These are phyloP conservation scores for Dendrobium chrysotoxum DNA, from an alignment of 106 monocot species.

Conservation along the genomic window DNA sequence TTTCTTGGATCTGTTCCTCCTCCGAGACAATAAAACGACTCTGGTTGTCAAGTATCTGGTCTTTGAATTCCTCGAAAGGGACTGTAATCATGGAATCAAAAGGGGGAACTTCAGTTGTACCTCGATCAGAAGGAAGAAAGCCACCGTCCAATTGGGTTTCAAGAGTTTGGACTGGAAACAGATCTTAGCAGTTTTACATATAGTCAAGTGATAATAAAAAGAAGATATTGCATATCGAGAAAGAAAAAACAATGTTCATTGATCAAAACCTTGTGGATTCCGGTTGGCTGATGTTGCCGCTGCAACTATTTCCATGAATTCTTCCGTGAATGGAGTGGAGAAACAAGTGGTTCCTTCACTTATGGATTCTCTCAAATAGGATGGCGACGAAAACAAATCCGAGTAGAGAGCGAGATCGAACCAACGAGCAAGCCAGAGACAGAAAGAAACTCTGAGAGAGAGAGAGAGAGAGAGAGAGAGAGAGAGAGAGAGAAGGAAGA, in stretches of 20 bases:
- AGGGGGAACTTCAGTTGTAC: not conserved
- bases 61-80: conserved; percentile 3
- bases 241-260: not conserved
- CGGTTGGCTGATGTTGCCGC: not conserved
- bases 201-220: not conserved
- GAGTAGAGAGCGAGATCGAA: not conserved
- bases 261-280: conserved; percentile 3
- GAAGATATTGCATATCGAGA: not conserved
- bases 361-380: not conserved
- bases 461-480: conserved; percentile 7
- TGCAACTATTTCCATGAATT: not conserved
- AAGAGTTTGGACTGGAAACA: conserved; percentile 12
- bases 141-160: not conserved
- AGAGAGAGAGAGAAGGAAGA: conserved; percentile 20
- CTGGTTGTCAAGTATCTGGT: not conserved
- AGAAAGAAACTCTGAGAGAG: not conserved
- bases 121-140: not conserved
- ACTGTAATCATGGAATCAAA: not conserved
- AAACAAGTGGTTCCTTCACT: not conserved
- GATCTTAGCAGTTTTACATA: not conserved
- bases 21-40: not conserved
- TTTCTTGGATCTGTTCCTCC: conserved; percentile 10
- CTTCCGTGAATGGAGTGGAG: not conserved
- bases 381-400: not conserved
- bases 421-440: not conserved